Base-by-base conservation (phyloP, 805 yeast species). In the Lipomyces chichibuensis region DNA sequence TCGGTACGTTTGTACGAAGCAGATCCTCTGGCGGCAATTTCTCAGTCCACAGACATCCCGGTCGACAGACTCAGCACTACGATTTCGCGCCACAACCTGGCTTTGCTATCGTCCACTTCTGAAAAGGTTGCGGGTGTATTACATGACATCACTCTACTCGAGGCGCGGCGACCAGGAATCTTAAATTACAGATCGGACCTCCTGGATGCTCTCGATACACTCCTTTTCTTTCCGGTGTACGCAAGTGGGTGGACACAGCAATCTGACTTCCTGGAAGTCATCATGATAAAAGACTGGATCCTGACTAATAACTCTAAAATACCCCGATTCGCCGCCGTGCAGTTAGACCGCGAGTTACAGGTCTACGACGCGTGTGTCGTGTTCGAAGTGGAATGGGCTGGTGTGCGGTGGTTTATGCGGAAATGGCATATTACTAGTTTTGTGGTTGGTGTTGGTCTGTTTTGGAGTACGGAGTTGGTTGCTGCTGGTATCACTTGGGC, bases 391-490 rank as follows among this genome's bases (percentile, higher is more conserved):
- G 60, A 75, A 59, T 76, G 78, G 79, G 63, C 61, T 13, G 79
- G 79, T 17, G 37, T 77, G 9, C 70, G 79, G 25, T 77, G 74
- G 60, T 64, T 73, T 20, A 73, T 77, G 77, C 69, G 76, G 59
- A 66, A 75, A 23, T 72, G 73, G 62, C 61, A 72, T 11, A 7
- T 73, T 20, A 43, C 67, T 2, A 63, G 72, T 33, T 75, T 75
- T 57, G 29, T 74, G 2, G 49, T 74, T 25, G 77, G 75, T 7
- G 74, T 74, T 3, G 51, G 65, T 8, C 25, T 71, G 27, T 70
- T 76, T 59, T 76, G 78, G 79, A 62, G 56, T 20, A 65, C 73
- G n/a, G 77, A 75, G 57, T 60, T 69, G 46, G 46, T 62, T 9
- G 59, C 68, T 11, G 65, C 69, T n/a, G 43, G 33, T 25, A 7